Base-by-base conservation (phyloP, 2,329 filamentous ascomycete genomes). In the Lanzia echinophila region DNA sequence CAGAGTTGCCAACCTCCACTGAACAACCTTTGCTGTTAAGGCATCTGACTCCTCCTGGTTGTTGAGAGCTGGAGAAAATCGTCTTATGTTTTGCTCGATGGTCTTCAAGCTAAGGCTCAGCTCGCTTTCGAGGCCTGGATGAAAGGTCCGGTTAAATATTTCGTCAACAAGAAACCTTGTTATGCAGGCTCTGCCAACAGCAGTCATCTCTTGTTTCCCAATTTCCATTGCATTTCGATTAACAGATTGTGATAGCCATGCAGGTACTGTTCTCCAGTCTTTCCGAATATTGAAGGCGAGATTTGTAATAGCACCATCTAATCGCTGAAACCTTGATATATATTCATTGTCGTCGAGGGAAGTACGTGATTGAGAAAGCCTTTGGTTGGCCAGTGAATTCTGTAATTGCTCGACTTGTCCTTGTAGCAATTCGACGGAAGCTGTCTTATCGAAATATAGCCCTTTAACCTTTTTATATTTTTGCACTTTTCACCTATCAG, bases 381-480 rank as follows among this genome's bases (percentile, higher is more conserved):
- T 86, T 71, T 97, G 94, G 70, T 96, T 94, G 55, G 94, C 94
- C 50, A 99, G 82, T n/a, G 90, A 94, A 69, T 99, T 97, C 69
- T 99, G 94, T 17, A 99, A 79, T 64, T 94, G 87, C 69, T 96
- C 92, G 22, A 97, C 88, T 70, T 96, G 91, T 33, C 50, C 44
- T 69, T 99, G 94, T n/a, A 99, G 79, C 64, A 94, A 87, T 69
- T 96, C 92, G 22, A 97, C 88, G 70, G 96, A 91, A 17, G 84
- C 79, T 61, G 86, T 87, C 63, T 95, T 86, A 60, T 97, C 94
- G 69, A 97, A 97, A 69, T 96, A 99, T 64, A 96, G 88, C 53
- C 90, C 85, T 75, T 99, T 99, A 55, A 99, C 92, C 68, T 96
- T 96, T 70, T 95, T 95, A 70, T 99, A 99, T 74, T 99, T 99